Conservation (phyloP, 352 stramenopile genomes). For the Phytophthora sansomeana region DNA sequence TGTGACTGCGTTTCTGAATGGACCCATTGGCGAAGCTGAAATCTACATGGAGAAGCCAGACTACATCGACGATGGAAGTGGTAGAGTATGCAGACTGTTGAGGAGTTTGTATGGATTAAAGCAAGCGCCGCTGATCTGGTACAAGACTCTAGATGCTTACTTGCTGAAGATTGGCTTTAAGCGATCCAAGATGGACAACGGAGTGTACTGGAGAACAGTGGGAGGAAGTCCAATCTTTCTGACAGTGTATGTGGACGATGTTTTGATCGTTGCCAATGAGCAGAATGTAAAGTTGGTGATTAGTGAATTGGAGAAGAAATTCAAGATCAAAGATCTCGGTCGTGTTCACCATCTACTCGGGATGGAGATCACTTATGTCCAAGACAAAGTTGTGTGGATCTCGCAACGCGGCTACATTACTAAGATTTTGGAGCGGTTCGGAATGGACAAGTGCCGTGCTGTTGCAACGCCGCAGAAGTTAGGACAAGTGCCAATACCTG, state of each 20-base stretch:
- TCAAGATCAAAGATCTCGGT: conserved; percentile 17
- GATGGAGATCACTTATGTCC: conserved; percentile 10
- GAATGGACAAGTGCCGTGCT: conserved; percentile 8
- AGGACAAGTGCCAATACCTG: neutral
- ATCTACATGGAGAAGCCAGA: conserved; percentile 19
- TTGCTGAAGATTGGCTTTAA: neutral
- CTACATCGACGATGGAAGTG: conserved; percentile 11
- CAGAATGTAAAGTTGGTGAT: conserved; percentile 14
- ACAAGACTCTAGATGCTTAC: conserved; percentile 12
- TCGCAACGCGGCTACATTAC: conserved; percentile 13
- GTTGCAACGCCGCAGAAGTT: conserved; percentile 15
- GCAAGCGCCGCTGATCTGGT: neutral
- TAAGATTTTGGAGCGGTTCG: conserved; percentile 13
- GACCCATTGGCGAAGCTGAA: conserved; percentile 5
- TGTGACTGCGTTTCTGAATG: neutral
- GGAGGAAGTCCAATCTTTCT: conserved; percentile 9
- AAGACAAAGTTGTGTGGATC: conserved; percentile 7
- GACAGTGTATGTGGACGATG: conserved; percentile 12
- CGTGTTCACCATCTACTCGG: conserved; percentile 3
- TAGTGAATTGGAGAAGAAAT: conserved; percentile 4
- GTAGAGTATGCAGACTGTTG: neutral
- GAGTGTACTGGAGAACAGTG: conserved; percentile 9
- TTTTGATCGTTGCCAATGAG: conserved; percentile 2
- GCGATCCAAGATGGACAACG: conserved; percentile 11
- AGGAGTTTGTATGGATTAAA: no score